Evolutionary conservation across 495 filamentous ascomycete genomes (phyloP), one percentile per base, ranked within the genome.

Genomic region (Massariosphaeria phaeospora): DNA sequence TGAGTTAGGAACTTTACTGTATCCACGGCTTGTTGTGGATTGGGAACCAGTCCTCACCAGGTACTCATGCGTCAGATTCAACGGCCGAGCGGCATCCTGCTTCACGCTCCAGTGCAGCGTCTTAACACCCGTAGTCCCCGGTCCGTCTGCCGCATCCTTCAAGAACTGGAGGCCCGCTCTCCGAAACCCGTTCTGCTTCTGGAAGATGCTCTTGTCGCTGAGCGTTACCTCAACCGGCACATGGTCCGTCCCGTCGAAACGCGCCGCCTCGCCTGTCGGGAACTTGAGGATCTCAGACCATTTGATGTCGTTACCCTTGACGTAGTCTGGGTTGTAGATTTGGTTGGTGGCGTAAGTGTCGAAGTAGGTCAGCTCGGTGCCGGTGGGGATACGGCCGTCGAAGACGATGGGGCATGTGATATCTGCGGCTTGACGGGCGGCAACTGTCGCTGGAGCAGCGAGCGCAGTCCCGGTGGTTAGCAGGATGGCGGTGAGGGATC

Each of bases 271-370:
- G 56, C 30, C 55, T 0, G 52, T 17, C 1, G 61, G 61, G 29
- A 60, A 46, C 23, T 63, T 55, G n/a, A 58, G 36, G 18, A 56
- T 62, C 24, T 59, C 34, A 21, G 30, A 46, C 55, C 60, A 56
- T 17, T 60, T 63, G 21, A 65, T 30, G 25, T 56, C 47, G 17
- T 35, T 36, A 21, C 43, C 39, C 30, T 60, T 52, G 15, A 62
- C 63, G 52, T 64, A 64, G 51, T 64, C 61, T 0, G 61, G 56
- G 56, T 64, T 64, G 56, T 48, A 64, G 27, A 59, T 41, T n/a
- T 45, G 29, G 52, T 60, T 64, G 2, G 55, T 53, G 27, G 54
- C 54, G 21, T 57, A 59, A 18, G 50, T 56, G 34, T 64, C 61
- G 27, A 56, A 56, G 20, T 47, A 45, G 11, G 56, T 60, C 1